Evolutionary conservation across 2,329 filamentous ascomycete species (phyloP).

Genomic region (Trichoderma koningii): DNA sequence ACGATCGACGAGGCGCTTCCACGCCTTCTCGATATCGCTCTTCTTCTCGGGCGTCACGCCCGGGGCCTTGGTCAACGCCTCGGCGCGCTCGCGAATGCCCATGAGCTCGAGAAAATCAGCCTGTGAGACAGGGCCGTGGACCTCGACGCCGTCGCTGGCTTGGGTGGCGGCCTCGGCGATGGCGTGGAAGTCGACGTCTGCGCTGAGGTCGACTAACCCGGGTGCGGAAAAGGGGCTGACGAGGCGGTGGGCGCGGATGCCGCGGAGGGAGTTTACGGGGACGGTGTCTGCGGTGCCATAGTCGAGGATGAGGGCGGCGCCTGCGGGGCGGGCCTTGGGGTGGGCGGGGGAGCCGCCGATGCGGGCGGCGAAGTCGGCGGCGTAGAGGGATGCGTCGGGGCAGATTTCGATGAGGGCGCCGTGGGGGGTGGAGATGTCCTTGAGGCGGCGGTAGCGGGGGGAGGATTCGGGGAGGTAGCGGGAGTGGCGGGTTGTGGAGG

Average conservation of each 20-base stretch:
- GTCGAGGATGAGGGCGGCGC: constrained; percentile 92
- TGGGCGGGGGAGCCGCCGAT: constrained; percentile 69
- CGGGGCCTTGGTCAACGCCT: constrained; percentile 60
- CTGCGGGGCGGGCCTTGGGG: constrained; percentile 65
- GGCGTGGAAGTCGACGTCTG: constrained; percentile 89
- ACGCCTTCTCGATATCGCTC: constrained; percentile 69
- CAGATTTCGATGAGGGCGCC: constrained; percentile 84
- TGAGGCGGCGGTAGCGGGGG: constrained; percentile 74
- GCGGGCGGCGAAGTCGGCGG: constrained; percentile 76
- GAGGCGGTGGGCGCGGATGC: constrained; percentile 74
- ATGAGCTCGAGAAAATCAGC: constrained; percentile 75
- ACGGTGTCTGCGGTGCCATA: constrained; percentile 81
- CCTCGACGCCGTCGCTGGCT: constrained; percentile 79
- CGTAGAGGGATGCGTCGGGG: constrained; percentile 80
- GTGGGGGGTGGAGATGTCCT: constrained; percentile 49
- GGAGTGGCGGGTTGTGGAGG: constrained; percentile 76
- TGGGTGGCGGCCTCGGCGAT: constrained; percentile 78
- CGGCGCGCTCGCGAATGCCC: constrained; percentile 79
- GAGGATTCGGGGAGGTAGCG: constrained; percentile 83
- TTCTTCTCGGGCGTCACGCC: constrained; percentile 49
- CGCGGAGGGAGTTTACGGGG: constrained; percentile 85
- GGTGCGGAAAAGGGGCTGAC: constrained; percentile 80
- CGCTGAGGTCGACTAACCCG: constrained; percentile 83
- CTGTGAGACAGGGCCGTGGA: constrained; percentile 89
- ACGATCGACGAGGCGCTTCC: constrained; percentile 80